Evolutionary conservation across 108 stramenopile genomes (phyloP), one percentile per base, ranked within the genome.

Genomic region (Cylindrotheca closterium): DNA sequence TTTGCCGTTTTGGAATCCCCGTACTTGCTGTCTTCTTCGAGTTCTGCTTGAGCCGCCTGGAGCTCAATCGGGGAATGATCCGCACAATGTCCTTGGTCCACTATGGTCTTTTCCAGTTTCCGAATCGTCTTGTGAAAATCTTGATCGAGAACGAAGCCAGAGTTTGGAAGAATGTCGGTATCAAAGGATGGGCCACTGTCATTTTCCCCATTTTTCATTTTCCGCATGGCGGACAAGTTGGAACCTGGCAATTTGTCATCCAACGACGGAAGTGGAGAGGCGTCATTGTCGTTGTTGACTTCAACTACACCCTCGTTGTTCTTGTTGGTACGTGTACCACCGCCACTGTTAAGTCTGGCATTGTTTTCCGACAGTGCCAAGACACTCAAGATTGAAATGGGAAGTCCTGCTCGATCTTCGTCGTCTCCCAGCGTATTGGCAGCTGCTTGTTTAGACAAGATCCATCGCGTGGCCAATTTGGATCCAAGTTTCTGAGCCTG

Each of bases 131-230:
- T 45, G 42, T 45, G 42, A 33, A 65, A 65, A 29, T 63, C 49
- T 7, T 4, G 12, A 15, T 45, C 42, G 15, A 45, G 42, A 12
- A 45, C 42, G 42, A 45, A 45, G 8, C 42, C 42, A 8, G 8
- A 12, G 42, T 45, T 45, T 45, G 42, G 42, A 45, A 45, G 12
- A 8, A 45, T 45, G 42, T 34, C 29, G 15, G 27, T 15, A 34
- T 24, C 64, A 32, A 65, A 65, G 2, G 64, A 55, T 8, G 64
- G 64, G 7, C 45, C 58, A 2, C 48, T 60, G 46, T 17, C 58
- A 10, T 17, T 51, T 50, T 68, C 67, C 17, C 67, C 67, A 17
- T 26, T 17, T 31, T 59, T 68, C 67, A 68, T 68, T 30, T 68
- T 68, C 10, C 59, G 58, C 17, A 68, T 68, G 21, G 67, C 32